phyloP scores from a whole-genome alignment of 2,329 filamentous ascomycete species.

The Fusarium subglutinans region DNA sequence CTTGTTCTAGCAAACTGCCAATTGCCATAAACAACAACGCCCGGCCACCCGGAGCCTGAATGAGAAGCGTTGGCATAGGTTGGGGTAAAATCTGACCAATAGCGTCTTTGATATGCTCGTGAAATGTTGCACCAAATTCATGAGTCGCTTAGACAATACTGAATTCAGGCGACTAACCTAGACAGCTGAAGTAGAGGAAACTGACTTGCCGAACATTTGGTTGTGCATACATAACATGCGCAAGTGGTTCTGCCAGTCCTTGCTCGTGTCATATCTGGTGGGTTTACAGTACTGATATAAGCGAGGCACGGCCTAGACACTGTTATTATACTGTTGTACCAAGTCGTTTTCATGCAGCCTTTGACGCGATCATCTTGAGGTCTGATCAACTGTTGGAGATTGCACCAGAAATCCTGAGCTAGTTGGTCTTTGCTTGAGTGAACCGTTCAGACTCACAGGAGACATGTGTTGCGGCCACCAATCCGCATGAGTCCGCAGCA shows the following conservation, averaged over 20 bases:
- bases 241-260: neutral
- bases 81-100: constrained; percentile 18
- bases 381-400: neutral
- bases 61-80: constrained; percentile 9
- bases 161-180: constrained; percentile 21
- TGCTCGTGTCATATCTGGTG: constrained; percentile 18
- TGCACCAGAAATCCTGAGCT: neutral
- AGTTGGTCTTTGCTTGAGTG: neutral
- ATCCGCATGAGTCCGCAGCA: neutral
- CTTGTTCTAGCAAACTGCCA: constrained; percentile 2
- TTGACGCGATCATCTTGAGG: neutral
- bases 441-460: neutral
- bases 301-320: constrained; percentile 21
- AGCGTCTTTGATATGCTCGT: neutral
- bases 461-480: neutral
- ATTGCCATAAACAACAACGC: constrained; percentile 11
- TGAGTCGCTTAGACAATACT: constrained; percentile 17
- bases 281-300: constrained; percentile 32
- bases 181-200: neutral
- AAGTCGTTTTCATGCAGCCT: constrained; percentile 19
- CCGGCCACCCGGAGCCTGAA: constrained; percentile 22
- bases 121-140: constrained; percentile 15
- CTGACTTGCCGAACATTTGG: constrained; percentile 7
- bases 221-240: neutral
- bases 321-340: constrained; percentile 31